Base-by-base conservation (phyloP, 495 filamentous ascomycete species). In the Xeromyces bisporus region DNA sequence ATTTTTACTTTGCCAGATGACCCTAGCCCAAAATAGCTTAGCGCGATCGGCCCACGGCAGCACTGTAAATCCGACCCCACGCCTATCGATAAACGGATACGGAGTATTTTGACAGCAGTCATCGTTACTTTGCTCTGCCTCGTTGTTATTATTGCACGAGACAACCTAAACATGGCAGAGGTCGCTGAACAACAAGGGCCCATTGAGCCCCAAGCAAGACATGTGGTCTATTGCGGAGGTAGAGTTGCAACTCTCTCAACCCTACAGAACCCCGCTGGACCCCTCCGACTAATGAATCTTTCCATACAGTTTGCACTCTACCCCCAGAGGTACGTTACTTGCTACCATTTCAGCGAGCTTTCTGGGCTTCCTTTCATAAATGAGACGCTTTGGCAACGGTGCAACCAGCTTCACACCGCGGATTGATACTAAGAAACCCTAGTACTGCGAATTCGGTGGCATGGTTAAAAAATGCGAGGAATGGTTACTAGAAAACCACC, bases 401-500 rank as follows among this genome's bases (percentile, higher is more conserved):
- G 37, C 23, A 28, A 28, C 36, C 35, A 41, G 37, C 46, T n/a
- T n/a, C n/a, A n/a, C n/a, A n/a, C n/a, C n/a, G n/a, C n/a, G n/a
- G n/a, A n/a, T n/a, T n/a, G n/a, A n/a, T n/a, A n/a, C n/a, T n/a
- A n/a, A n/a, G n/a, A n/a, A n/a, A n/a, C n/a, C n/a, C n/a, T n/a
- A 97, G 89, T 97, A 93, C 58, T 97, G 89, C 60, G 91, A 96
- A 57, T 96, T 93, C 53, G 87, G 89, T 44, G 86, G 80, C 31
- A 93, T 86, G n/a, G 73, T 78, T n/a, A 91, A 83, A 58, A 94
- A 93, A 62, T 97, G 89, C 55, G 77, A 86, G 48, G 82, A 93
- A 50, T 97, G 89, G 89, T 67, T 97, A 7, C 66, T 84, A 43
- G 73, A 78, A 27, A 62, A 69, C 25, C 65, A 92, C 35, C 69